Percentiles rank a stretch among this genome's conserved stretches.
phyloP scores from a whole-genome alignment of 1,284 basidiomycete species.

The Cutaneotrichosporon mucoides region DNA sequence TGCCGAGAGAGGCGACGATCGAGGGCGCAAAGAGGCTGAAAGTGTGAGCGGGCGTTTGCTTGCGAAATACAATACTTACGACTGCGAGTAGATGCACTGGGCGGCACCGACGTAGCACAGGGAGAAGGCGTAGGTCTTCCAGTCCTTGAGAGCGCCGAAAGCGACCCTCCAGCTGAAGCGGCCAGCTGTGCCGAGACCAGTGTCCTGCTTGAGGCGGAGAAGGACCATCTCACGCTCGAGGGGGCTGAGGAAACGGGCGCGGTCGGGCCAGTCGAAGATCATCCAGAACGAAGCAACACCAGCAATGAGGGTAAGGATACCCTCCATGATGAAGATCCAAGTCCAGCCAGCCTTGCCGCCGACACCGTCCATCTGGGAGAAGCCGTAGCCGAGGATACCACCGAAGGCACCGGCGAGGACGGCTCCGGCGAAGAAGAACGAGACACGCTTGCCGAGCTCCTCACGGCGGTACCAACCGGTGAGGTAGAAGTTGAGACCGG shows the following conservation, averaged over 20 bases:
- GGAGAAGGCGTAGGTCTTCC: conserved; percentile 45
- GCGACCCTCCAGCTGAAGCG: conserved; percentile 28
- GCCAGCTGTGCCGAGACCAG: conserved; percentile 44
- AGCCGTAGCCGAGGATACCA: conserved; percentile 45
- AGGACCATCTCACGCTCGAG: conserved; percentile 47
- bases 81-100: conserved; percentile 48
- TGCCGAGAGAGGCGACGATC: conserved; percentile 49
- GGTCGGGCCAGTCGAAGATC: conserved; percentile 51
- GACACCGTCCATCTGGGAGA: conserved; percentile 35
- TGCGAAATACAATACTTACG: conserved; percentile 14
- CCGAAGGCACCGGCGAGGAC: conserved; percentile 50
- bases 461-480: conserved; percentile 50
- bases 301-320: conserved; percentile 47
- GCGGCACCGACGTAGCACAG: conserved; percentile 48
- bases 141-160: conserved; percentile 39
- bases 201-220: conserved; percentile 45
- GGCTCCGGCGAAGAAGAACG: conserved; percentile 52
- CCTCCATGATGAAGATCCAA: conserved; percentile 53
- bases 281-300: conserved; percentile 45
- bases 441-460: conserved; percentile 46
- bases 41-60: conserved; percentile 1
- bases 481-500: conserved; percentile 49
- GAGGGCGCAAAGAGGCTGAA: conserved; percentile 47
- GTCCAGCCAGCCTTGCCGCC: conserved; percentile 50
- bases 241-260: conserved; percentile 47